A percentile compares a stretch with the other conserved stretches of the same genome.
These are phyloP conservation scores for Nowakowskiella sp. DNA, from an alignment of 192 early-diverging fungal species.

Conservation along the genomic window DNA sequence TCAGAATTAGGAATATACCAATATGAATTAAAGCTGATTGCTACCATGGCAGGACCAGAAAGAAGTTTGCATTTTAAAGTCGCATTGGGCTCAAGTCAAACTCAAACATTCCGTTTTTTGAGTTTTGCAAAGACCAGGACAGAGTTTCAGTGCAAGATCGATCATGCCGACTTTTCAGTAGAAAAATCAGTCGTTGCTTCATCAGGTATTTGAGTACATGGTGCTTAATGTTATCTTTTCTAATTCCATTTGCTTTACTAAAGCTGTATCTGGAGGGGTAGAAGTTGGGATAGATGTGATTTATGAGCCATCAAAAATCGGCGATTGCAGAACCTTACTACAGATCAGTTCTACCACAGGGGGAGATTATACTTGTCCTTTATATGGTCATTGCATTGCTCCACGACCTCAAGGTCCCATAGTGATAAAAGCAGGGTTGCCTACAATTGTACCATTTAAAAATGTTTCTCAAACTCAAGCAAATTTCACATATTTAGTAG, in stretches of 20 bases:
- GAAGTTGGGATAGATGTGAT: conserved; percentile 47
- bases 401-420: conserved; percentile 57
- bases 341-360: conserved; percentile 39
- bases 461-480: conserved; percentile 46
- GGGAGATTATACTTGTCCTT: conserved; percentile 51
- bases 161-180: conserved; percentile 43
- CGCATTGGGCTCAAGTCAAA: conserved; percentile 39
- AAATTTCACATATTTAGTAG: conserved; percentile 42
- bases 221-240: not conserved
- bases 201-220: no score
- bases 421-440: conserved; percentile 36
- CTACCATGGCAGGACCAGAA: conserved; percentile 33
- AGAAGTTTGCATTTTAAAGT: conserved; percentile 53
- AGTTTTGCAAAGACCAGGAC: conserved; percentile 48
- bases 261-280: conserved; percentile 34
- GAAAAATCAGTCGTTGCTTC: conserved; percentile 47
- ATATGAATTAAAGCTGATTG: conserved; percentile 44
- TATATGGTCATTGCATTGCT: conserved; percentile 44
- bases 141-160: conserved; percentile 45
- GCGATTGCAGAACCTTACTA: conserved; percentile 44
- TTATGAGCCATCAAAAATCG: conserved; percentile 55
- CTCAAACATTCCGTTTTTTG: conserved; percentile 48
- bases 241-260: conserved; percentile 4
- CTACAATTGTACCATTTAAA: conserved; percentile 42
- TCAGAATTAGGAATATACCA: conserved; percentile 43